Percentiles rank a stretch among this genome's conserved stretches.
Conservation (phyloP, 108 stramenopile species). For the Pseudonitzschia multiseries region DNA sequence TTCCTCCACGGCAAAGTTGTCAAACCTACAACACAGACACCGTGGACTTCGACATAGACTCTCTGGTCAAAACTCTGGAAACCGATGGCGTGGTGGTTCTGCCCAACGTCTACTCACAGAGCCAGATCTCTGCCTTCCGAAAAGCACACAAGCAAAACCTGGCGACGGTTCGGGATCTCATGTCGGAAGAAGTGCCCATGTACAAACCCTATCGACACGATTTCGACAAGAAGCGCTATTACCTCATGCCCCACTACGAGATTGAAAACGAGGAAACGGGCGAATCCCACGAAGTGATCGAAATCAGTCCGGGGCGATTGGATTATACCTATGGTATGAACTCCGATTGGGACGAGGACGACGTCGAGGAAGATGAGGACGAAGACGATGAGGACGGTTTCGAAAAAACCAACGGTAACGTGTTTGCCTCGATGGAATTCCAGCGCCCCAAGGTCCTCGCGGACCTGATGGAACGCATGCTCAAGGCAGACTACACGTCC, state of each 20-base stretch:
- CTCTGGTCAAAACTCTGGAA: not conserved
- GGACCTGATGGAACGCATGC: not conserved
- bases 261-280: not conserved
- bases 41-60: not conserved
- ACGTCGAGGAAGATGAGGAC: not conserved
- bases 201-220: slow-evolving; percentile 1
- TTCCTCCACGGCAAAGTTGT: not conserved
- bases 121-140: not conserved
- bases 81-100: slow-evolving; percentile 5
- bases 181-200: not conserved
- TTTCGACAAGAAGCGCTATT: not conserved
- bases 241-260: not conserved
- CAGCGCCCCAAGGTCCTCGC: not conserved
- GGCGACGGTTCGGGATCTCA: not conserved
- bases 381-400: not conserved
- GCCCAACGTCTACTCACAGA: not conserved
- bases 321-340: slow-evolving; percentile 9
- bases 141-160: not conserved
- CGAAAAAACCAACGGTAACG: not conserved
- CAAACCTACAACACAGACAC: not conserved
- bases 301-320: not conserved
- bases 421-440: not conserved
- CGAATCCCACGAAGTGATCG: not conserved
- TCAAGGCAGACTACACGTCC: not conserved
- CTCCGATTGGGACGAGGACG: not conserved